Evolutionary conservation across 768 basidiomycete genomes (phyloP).

Genomic region (Leccinum broughii): DNA sequence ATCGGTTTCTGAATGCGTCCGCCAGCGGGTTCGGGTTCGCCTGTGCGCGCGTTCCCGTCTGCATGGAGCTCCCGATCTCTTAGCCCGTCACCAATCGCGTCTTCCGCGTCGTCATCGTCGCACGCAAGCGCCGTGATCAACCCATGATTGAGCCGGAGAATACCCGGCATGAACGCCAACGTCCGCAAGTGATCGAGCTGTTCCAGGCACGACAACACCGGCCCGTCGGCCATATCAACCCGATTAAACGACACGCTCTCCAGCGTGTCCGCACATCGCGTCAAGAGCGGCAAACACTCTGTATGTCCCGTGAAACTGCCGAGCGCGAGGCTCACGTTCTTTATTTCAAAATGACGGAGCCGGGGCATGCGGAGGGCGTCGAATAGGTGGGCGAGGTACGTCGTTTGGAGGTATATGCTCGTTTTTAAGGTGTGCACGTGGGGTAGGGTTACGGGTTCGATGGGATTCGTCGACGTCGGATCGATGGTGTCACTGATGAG

Average conservation of each 20-base stretch:
- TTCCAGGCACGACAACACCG: conserved; percentile 22
- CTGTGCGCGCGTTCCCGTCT: not conserved
- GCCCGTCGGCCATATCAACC: conserved; percentile 24
- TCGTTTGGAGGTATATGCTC: conserved; percentile 29
- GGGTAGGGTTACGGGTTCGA: conserved; percentile 28
- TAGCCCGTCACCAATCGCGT: not conserved
- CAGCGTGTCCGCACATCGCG: conserved; percentile 29
- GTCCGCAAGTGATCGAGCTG: conserved; percentile 21
- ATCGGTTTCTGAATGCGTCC: not conserved
- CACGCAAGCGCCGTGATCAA: conserved; percentile 26
- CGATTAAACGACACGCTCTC: conserved; percentile 26
- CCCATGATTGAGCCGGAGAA: conserved; percentile 34
- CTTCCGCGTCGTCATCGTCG: not conserved
- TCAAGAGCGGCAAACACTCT: conserved; percentile 30
- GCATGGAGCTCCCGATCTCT: not conserved
- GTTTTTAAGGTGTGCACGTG: conserved; percentile 29
- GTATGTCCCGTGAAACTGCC: conserved; percentile 27
- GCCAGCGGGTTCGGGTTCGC: not conserved
- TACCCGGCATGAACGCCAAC: conserved; percentile 26
- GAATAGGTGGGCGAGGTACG: conserved; percentile 27
- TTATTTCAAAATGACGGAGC: conserved; percentile 28
- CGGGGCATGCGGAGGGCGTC: conserved; percentile 27
- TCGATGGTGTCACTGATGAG: conserved; percentile 17
- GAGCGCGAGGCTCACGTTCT: conserved; percentile 31
- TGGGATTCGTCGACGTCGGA: not conserved